phyloP scores from a whole-genome alignment of 164 flowering plant species.

The Berberis vulgaris region DNA sequence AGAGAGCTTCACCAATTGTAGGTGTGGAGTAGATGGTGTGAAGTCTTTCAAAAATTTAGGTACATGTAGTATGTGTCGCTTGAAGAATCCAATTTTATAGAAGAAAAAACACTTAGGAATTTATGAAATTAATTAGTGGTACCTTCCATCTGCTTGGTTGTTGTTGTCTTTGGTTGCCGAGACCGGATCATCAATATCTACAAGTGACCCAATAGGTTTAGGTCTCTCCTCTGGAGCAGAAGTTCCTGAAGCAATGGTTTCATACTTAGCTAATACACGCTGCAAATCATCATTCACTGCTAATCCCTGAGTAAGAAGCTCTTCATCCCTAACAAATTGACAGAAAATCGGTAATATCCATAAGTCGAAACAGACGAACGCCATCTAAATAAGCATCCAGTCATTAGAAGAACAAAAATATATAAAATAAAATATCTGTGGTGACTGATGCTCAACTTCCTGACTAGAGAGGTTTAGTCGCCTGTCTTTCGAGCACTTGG shows the following conservation, averaged over 20 bases:
- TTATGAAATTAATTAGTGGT: slow-evolving; percentile 4
- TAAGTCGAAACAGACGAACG: neutral
- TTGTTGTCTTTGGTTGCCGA: slow-evolving; percentile 2
- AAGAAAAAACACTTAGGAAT: neutral
- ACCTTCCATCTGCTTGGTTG: slow-evolving; percentile 43
- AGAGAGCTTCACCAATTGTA: too few relatives aligned
- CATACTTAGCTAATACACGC: slow-evolving; percentile 71
- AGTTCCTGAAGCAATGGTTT: slow-evolving; percentile 68
- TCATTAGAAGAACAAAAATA: too few relatives aligned
- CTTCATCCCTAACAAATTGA: slow-evolving; percentile 68
- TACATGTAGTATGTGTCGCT: neutral
- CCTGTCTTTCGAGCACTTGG: too few relatives aligned
- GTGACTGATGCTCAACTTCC: too few relatives aligned
- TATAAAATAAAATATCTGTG: too few relatives aligned
- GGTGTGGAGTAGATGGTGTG: too few relatives aligned
- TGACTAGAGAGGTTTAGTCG: too few relatives aligned
- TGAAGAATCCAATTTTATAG: neutral
- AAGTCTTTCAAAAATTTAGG: neutral
- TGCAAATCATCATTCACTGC: slow-evolving; percentile 95
- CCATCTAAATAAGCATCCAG: neutral
- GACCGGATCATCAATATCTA: slow-evolving; percentile 50
- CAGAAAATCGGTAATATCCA: slow-evolving; percentile 1
- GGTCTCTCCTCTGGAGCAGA: slow-evolving; percentile 33
- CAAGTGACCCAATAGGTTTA: slow-evolving; percentile 30
- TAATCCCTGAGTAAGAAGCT: slow-evolving; percentile 75